Conservation (phyloP, 371 early-diverging fungal genomes). For the Rhizomucor miehei region DNA sequence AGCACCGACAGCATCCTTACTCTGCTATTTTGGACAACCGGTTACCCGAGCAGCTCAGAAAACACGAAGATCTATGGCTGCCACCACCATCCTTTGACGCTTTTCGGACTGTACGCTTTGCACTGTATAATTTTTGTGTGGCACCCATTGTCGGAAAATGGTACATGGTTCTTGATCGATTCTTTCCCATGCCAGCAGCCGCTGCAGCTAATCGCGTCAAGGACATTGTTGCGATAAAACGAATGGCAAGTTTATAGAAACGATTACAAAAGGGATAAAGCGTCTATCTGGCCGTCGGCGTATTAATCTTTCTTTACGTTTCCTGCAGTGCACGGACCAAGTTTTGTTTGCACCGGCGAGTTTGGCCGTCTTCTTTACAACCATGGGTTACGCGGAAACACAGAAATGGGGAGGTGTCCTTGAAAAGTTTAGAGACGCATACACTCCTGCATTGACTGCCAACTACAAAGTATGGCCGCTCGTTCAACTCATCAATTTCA, state of each 20-base stretch:
- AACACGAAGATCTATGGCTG: conserved; percentile 13
- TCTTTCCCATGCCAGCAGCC: conserved; percentile 55
- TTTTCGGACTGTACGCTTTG: conserved; percentile 53
- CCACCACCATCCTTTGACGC: conserved; percentile 29
- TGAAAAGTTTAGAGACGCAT: conserved; percentile 59
- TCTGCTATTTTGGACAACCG: conserved; percentile 13
- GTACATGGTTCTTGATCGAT: conserved; percentile 67
- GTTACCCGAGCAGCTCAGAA: conserved; percentile 10
- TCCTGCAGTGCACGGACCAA: conserved; percentile 52
- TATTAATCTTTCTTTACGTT: background rate
- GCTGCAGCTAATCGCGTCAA: conserved; percentile 14
- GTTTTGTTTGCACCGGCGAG: conserved; percentile 72
- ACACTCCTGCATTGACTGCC: conserved; percentile 63
- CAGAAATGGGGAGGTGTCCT: conserved; percentile 52
- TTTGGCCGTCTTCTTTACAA: conserved; percentile 62
- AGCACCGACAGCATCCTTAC: background rate
- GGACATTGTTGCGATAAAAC: conserved; percentile 33
- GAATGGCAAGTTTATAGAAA: conserved; percentile 28
- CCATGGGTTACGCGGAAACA: conserved; percentile 67
- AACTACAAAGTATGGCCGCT: conserved; percentile 82
- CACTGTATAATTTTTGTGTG: conserved; percentile 68
- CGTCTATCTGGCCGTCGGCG: background rate
- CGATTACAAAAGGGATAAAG: background rate
- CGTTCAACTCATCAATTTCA: conserved; percentile 78
- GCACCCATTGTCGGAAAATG: conserved; percentile 75